Evolutionary conservation across 768 basidiomycete genomes (phyloP).

Genomic region (Lentinula sp.): DNA sequence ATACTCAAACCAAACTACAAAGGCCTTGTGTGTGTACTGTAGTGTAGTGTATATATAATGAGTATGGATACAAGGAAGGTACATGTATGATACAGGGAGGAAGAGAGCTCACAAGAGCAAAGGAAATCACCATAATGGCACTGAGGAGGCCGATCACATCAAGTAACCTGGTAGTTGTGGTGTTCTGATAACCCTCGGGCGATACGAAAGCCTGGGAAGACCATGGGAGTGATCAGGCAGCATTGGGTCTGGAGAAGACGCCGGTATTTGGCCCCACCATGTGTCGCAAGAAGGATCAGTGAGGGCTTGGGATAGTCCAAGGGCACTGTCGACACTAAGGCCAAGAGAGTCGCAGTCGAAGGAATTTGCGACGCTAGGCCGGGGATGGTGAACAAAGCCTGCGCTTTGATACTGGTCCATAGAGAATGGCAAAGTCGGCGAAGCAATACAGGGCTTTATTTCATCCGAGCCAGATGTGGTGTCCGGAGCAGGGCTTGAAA

Average conservation of each 20-base stretch:
- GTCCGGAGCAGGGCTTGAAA: not conserved
- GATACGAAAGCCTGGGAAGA: not conserved
- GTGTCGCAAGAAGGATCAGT: not conserved
- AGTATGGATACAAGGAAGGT: not conserved
- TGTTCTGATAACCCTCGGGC: not conserved
- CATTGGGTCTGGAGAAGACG: not conserved
- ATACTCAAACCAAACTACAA: not conserved
- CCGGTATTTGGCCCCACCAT: not conserved
- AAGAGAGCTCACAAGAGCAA: too few species aligned
- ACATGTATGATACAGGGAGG: not conserved
- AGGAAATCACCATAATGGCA: too few species aligned
- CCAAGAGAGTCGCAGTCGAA: not conserved
- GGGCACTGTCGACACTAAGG: not conserved
- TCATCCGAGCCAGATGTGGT: not conserved
- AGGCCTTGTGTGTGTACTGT: not conserved
- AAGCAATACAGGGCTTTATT: not conserved
- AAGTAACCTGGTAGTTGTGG: not conserved
- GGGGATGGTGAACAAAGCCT: not conserved
- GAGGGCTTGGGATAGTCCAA: not conserved
- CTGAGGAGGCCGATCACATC: not conserved
- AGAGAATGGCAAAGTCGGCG: not conserved
- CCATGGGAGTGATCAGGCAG: not conserved
- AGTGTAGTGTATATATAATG: not conserved
- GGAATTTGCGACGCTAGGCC: not conserved
- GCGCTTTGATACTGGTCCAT: not conserved